phyloP scores from a whole-genome alignment of 108 stramenopile species.

The Epithemia pelagica region DNA sequence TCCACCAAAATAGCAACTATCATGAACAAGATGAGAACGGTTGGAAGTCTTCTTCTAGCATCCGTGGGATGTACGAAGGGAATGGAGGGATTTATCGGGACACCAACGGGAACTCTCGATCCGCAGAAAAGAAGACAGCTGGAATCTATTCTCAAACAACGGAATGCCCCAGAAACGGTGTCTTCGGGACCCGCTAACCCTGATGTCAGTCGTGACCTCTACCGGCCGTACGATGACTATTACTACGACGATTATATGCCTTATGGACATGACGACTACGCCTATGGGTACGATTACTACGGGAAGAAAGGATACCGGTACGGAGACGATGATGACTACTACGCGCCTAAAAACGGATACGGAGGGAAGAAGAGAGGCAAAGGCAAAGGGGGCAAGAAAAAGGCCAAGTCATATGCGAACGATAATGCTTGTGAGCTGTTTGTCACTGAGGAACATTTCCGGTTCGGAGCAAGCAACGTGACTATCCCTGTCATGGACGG shows the following conservation, averaged over 20 bases:
- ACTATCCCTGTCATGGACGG: background rate
- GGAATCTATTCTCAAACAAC: background rate
- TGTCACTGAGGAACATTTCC: conserved; percentile 1
- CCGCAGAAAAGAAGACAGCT: background rate
- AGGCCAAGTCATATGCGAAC: background rate
- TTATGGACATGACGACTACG: background rate
- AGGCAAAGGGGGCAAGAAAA: background rate
- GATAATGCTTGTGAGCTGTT: background rate
- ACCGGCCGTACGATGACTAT: background rate
- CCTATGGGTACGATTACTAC: background rate
- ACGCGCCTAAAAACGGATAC: background rate
- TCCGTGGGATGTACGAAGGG: background rate
- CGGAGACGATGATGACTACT: background rate
- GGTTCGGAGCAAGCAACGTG: background rate
- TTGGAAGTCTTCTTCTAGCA: background rate
- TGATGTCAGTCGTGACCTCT: background rate
- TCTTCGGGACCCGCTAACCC: background rate
- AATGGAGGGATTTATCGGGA: background rate
- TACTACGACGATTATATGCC: background rate
- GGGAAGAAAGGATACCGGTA: background rate
- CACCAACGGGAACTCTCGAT: background rate
- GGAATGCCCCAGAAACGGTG: background rate
- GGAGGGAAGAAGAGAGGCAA: background rate
- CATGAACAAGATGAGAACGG: too few relatives aligned
- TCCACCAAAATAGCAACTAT: too few relatives aligned